Conservation (phyloP, 805 yeast species). For the Ogataea methanolica region DNA sequence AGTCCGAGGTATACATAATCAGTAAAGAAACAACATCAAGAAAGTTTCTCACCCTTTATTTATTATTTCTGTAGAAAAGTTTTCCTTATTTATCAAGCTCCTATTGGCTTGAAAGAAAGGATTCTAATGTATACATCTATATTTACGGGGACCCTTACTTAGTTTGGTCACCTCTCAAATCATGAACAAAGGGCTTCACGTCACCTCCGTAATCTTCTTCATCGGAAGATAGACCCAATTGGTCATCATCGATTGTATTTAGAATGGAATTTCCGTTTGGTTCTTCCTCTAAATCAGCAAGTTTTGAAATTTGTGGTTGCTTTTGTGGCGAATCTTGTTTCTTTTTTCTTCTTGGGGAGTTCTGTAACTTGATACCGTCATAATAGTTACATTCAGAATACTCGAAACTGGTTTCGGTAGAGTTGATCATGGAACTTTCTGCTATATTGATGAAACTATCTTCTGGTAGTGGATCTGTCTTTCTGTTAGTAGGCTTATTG, state of each 20-base stretch:
- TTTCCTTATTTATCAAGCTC: too few species aligned
- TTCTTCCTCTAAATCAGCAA: background rate
- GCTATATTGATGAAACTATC: background rate
- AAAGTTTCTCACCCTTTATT: too few species aligned
- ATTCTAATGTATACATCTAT: too few species aligned
- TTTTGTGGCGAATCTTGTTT: conserved; percentile 1
- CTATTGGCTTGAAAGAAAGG: too few species aligned
- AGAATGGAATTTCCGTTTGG: background rate
- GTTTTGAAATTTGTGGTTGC: background rate
- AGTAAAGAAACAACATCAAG: too few species aligned
- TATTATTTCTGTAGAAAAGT: too few species aligned
- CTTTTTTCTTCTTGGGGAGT: conserved; percentile 3
- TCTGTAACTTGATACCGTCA: conserved; percentile 15
- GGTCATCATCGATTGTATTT: conserved; percentile 3
- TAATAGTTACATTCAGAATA: conserved; percentile 22
- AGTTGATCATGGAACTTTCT: background rate
- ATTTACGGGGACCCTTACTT: too few species aligned
- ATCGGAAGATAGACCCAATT: conserved; percentile 6
- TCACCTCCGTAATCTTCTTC: conserved; percentile 25
- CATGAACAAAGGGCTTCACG: conserved; percentile 6
- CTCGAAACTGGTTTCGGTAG: conserved; percentile 5
- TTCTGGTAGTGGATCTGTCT: background rate
- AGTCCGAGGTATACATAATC: too few species aligned
- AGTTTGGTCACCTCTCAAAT: background rate
- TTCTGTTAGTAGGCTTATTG: conserved; percentile 9